phyloP scores from a whole-genome alignment of 306 rosid genomes.

The Clitoria ternatea region DNA sequence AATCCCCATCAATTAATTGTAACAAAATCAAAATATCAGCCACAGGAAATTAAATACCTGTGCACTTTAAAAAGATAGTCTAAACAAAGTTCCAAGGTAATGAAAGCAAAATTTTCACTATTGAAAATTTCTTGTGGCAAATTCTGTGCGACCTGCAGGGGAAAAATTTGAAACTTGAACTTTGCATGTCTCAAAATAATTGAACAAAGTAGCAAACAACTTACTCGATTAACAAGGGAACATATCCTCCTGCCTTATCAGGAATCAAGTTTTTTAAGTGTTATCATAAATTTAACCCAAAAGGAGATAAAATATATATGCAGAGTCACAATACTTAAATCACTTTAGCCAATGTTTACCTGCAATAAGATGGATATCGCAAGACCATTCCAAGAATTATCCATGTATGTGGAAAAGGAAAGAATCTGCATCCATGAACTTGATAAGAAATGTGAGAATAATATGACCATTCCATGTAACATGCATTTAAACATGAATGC shows the following conservation, averaged over 20 bases:
- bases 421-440: constrained; percentile 65
- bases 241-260: constrained; percentile 8
- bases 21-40: constrained; percentile 3
- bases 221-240: constrained; percentile 8
- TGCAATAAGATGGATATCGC: constrained; percentile 69
- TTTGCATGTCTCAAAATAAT: constrained; percentile 12
- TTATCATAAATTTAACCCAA: background rate
- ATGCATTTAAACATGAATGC: constrained; percentile 14
- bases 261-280: background rate
- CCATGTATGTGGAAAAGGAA: constrained; percentile 72
- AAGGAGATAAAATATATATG: constrained; percentile 15
- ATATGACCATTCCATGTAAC: constrained; percentile 6
- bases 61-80: constrained; percentile 51
- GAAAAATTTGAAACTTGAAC: constrained; percentile 33
- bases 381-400: constrained; percentile 74
- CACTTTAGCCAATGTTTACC: constrained; percentile 42
- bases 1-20: background rate
- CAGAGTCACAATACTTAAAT: constrained; percentile 14
- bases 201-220: constrained; percentile 3
- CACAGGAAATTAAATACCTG: constrained; percentile 42
- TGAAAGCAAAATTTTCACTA: constrained; percentile 55
- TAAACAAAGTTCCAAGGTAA: constrained; percentile 68
- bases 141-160: constrained; percentile 69
- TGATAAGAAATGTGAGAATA: constrained; percentile 15
- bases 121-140: constrained; percentile 65